These are phyloP conservation scores for Phytophthora melonis DNA, from an alignment of 352 stramenopile genomes.

Conservation along the genomic window DNA sequence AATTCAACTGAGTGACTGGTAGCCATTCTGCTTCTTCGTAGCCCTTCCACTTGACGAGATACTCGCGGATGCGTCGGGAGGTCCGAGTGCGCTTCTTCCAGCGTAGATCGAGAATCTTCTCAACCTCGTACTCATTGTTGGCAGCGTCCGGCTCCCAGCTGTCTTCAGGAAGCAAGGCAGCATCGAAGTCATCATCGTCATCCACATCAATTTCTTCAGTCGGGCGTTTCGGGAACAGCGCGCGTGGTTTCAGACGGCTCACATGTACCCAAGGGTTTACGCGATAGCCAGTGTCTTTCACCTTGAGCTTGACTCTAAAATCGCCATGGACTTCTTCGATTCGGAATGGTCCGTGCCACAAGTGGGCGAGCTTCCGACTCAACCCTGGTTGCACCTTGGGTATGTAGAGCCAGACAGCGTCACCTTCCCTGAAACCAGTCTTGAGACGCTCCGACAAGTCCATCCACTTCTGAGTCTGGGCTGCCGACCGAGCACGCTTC, in stretches of 20 bases:
- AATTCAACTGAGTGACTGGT: constrained; percentile 1
- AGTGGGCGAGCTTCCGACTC: too few species aligned
- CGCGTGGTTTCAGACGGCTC: constrained; percentile 9
- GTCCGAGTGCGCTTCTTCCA: constrained; percentile 1
- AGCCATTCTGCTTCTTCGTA: constrained; percentile 8
- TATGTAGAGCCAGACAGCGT: too few species aligned
- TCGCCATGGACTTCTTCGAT: constrained; percentile 16
- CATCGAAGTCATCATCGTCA: constrained; percentile 18
- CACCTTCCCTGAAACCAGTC: too few species aligned
- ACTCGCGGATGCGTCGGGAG: neutral
- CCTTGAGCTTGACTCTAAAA: constrained; percentile 8
- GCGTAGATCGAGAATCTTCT: constrained; percentile 9
- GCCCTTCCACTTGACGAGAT: constrained; percentile 10
- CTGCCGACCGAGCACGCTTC: neutral
- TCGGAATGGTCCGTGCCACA: constrained; percentile 13
- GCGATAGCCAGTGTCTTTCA: constrained; percentile 11
- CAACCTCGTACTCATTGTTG: constrained; percentile 12
- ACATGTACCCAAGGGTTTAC: constrained; percentile 20
- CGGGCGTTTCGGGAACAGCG: constrained; percentile 1
- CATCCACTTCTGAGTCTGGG: constrained; percentile 11
- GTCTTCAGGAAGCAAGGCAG: constrained; percentile 1
- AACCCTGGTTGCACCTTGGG: too few species aligned
- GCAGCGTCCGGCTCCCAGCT: constrained; percentile 1
- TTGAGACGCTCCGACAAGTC: too few species aligned
- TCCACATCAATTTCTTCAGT: neutral